A percentile compares a stretch with the other conserved stretches of the same genome.
These are phyloP conservation scores for Panaeolus cyanescens DNA, from an alignment of 768 basidiomycete species.

Conservation along the genomic window DNA sequence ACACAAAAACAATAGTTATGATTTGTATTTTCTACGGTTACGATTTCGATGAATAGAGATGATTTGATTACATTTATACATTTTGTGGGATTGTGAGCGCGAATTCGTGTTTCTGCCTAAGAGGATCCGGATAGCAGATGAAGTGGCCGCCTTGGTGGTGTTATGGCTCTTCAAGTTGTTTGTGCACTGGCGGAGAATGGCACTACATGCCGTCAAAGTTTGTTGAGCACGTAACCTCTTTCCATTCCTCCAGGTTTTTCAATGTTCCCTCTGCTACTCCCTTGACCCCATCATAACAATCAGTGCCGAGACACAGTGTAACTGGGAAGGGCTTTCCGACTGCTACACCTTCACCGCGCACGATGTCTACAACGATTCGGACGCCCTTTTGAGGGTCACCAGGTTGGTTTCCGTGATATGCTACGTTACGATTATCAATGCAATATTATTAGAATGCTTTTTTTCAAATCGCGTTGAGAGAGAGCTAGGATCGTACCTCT, in stretches of 20 bases:
- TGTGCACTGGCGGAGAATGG: too few species aligned
- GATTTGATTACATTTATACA: not conserved
- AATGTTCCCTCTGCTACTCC: conserved; percentile 9
- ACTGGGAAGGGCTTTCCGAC: conserved; percentile 38
- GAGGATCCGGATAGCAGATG: too few species aligned
- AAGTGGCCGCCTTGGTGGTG: too few species aligned
- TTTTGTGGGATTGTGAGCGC: too few species aligned
- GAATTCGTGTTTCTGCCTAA: too few species aligned
- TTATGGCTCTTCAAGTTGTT: too few species aligned
- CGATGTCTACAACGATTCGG: conserved; percentile 24
- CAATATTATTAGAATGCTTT: not conserved
- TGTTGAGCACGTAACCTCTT: conserved; percentile 18
- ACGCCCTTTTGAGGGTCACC: conserved; percentile 28
- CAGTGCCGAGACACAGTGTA: conserved; percentile 26
- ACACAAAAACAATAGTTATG: not conserved
- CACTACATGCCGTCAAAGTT: too few species aligned
- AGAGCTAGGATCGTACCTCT: conserved; percentile 22
- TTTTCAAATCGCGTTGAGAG: not conserved
- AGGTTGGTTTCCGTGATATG: conserved; percentile 39
- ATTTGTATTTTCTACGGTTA: not conserved
- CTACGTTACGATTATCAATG: conserved; percentile 24
- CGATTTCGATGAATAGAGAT: not conserved
- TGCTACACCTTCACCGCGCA: conserved; percentile 44
- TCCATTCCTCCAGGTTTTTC: conserved; percentile 20
- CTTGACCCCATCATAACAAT: conserved; percentile 14